Conservation (phyloP, 768 basidiomycete genomes). For the Psilocybe cyanescens region DNA sequence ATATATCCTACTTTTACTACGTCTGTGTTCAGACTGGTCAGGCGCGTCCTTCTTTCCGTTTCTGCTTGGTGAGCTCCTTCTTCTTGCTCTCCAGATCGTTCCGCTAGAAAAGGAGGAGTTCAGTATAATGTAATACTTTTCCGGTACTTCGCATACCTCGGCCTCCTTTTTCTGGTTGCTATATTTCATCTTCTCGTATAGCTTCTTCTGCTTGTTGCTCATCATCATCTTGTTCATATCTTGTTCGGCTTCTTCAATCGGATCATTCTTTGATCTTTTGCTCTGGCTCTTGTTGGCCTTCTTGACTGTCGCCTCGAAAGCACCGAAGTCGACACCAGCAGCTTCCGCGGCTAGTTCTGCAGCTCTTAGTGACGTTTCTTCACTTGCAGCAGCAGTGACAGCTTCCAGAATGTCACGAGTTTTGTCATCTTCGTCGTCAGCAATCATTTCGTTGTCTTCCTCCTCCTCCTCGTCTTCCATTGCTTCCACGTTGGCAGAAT, state of each 20-base stretch:
- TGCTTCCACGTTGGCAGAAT: slow-evolving; percentile 21
- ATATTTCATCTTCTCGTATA: slow-evolving; percentile 94
- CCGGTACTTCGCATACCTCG: slow-evolving; percentile 62
- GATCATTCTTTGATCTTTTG: slow-evolving; percentile 29
- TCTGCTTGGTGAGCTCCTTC: slow-evolving; percentile 46
- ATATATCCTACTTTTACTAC: slow-evolving; percentile 11
- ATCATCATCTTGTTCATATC: slow-evolving; percentile 99
- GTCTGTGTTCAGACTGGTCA: slow-evolving; percentile 18
- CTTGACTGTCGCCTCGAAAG: slow-evolving; percentile 77
- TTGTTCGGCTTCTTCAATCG: slow-evolving; percentile 55
- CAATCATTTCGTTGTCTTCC: slow-evolving; percentile 26
- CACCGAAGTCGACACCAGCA: slow-evolving; percentile 77
- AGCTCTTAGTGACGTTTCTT: slow-evolving; percentile 74
- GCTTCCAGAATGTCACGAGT: slow-evolving; percentile 16
- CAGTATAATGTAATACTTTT: neutral
- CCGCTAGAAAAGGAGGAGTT: slow-evolving; percentile 43
- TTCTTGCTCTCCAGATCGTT: slow-evolving; percentile 63
- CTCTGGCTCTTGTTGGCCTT: slow-evolving; percentile 53
- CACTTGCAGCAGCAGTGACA: slow-evolving; percentile 21
- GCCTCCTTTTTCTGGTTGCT: slow-evolving; percentile 74
- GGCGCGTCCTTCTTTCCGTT: slow-evolving; percentile 49
- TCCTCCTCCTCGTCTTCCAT: slow-evolving; percentile 37
- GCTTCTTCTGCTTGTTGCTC: slow-evolving; percentile 92
- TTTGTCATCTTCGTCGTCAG: slow-evolving; percentile 20
- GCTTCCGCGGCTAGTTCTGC: slow-evolving; percentile 94